Conservation (phyloP, 1,139 yeast genomes). For the Sugiyamaella xylanicola region DNA sequence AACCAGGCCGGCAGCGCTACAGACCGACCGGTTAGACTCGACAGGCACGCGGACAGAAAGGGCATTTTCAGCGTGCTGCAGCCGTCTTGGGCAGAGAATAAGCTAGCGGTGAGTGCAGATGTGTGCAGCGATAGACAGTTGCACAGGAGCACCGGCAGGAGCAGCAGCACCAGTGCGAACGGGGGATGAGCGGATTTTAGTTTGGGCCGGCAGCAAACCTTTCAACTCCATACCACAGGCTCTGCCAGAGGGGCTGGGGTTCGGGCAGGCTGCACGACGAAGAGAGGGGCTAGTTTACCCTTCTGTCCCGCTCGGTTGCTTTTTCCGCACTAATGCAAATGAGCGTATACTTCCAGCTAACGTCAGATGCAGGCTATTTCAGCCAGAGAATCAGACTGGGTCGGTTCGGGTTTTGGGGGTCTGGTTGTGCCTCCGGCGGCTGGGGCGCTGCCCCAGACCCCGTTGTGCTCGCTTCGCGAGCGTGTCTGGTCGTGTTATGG, state of each 20-base stretch:
- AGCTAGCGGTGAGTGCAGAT: neutral
- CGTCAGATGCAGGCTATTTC: neutral
- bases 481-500: no score
- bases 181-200: neutral
- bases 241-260: no score
- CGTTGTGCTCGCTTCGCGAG: slow-evolving; percentile 1
- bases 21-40: neutral
- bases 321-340: neutral
- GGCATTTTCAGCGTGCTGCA: neutral
- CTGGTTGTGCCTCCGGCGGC: slow-evolving; percentile 1
- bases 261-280: no score
- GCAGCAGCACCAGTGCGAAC: neutral
- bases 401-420: no score
- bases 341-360: neutral
- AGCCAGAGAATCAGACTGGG: no score
- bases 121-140: neutral
- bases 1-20: no score
- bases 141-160: neutral
- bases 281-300: no score
- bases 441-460: neutral
- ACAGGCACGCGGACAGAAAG: neutral
- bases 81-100: neutral
- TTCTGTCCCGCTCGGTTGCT: no score
- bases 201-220: no score
- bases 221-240: no score